Base-by-base conservation (phyloP, 441 rosid species). In the California macrophylla region DNA sequence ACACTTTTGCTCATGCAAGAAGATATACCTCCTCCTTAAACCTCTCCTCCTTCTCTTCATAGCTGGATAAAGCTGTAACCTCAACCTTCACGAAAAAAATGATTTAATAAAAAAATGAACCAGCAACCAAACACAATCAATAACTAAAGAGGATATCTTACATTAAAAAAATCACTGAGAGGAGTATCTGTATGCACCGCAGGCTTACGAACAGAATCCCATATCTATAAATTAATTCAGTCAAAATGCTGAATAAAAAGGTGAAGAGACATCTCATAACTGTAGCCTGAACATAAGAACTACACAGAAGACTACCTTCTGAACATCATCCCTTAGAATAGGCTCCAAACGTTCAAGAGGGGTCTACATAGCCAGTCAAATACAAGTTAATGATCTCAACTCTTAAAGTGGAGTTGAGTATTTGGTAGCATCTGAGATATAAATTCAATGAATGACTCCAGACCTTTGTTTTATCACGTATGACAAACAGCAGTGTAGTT, bases 391-490 rank as follows among this genome's bases (percentile, higher is more conserved):
- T 66, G 25, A 28, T 74, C 67, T 26, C 29, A 34, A 21, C 24
- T 74, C 54, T 26, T 36, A 28, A 29, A 23, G 68, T 68, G 77
- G 40, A 66, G 62, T 66, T 52, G 30, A 45, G 42, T 61, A 61
- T 38, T 36, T 58, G 13, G 62, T 5, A 62, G 47, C 45, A 62
- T 18, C 30, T 28, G 3, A 69, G 70, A 73, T 56, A 63, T 72
- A 69, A 68, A 73, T 52, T 34, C 56, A 71, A n/a, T 67, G 71
- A 25, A 30, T 20, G 58, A 67, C 40, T 54, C 60, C 77, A 68
- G 26, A 93, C 98, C 97, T 80, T 89, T 71, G 97, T 82, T 84
- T 88, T 87, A 84, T 91, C 98, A 72, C 97, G 97, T 78, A 93
- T 84, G 74, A 93, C 96, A 82, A 93, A 93, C 73, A 91, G 77